A percentile compares a stretch with the other conserved stretches of the same genome.
Conservation (phyloP, 1,284 basidiomycete genomes). For the Sporisorium sorghi region DNA sequence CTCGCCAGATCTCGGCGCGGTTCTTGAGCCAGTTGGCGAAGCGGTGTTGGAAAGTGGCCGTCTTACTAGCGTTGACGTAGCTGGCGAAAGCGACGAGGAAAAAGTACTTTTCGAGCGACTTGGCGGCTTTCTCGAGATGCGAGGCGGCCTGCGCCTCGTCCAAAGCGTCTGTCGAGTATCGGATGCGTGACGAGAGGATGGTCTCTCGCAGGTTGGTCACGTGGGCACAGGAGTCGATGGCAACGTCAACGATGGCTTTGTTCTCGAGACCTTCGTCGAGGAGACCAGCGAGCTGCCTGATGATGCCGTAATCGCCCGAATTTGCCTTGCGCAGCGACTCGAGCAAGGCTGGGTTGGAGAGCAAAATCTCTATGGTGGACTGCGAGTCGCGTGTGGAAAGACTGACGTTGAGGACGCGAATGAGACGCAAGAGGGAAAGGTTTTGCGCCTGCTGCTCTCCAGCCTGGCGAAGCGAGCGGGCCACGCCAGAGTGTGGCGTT, state of each 20-base stretch:
- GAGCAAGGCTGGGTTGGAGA: slow-evolving; percentile 61
- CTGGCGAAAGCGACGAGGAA: slow-evolving; percentile 94
- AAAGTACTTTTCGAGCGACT: slow-evolving; percentile 77
- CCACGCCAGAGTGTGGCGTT: slow-evolving; percentile 48
- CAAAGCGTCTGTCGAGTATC: slow-evolving; percentile 59
- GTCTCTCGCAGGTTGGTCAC: slow-evolving; percentile 66
- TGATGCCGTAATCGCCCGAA: slow-evolving; percentile 64
- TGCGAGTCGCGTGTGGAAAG: slow-evolving; percentile 65
- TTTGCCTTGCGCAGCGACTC: slow-evolving; percentile 64
- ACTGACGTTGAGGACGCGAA: slow-evolving; percentile 85
- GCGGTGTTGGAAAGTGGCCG: slow-evolving; percentile 76
- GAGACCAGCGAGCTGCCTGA: slow-evolving; percentile 63
- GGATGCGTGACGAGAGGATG: slow-evolving; percentile 59
- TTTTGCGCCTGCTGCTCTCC: slow-evolving; percentile 83
- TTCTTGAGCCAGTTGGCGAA: slow-evolving; percentile 89
- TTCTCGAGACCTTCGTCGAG: slow-evolving; percentile 65
- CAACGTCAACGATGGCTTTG: slow-evolving; percentile 64
- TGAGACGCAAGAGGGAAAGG: slow-evolving; percentile 83
- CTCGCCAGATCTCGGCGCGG: slow-evolving; percentile 90
- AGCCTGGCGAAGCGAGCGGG: slow-evolving; percentile 49
- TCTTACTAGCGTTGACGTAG: slow-evolving; percentile 81
- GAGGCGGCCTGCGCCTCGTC: slow-evolving; percentile 48
- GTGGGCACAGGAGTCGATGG: slow-evolving; percentile 66
- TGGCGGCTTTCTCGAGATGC: slow-evolving; percentile 62
- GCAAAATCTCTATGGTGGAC: slow-evolving; percentile 59